These are phyloP conservation scores for Yamadazyma membranifaciens DNA, from an alignment of 1,139 yeast species.

Conservation along the genomic window DNA sequence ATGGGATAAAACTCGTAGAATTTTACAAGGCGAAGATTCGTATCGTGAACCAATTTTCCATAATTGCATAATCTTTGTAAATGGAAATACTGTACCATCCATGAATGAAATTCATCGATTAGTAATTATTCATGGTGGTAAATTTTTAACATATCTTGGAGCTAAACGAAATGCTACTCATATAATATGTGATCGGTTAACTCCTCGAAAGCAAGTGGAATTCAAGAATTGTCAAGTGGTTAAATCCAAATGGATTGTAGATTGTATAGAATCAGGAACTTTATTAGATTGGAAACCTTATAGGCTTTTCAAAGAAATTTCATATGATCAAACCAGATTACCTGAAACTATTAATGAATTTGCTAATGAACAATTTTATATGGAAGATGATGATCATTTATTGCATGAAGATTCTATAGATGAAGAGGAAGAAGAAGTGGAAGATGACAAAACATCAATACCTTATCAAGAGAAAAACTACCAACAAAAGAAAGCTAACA, in stretches of 20 bases:
- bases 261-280: conserved; percentile 48
- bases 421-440: conserved; percentile 6
- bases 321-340: conserved; percentile 49
- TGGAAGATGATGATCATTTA: conserved; percentile 10
- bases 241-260: conserved; percentile 77
- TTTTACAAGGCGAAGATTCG: conserved; percentile 20
- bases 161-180: conserved; percentile 80
- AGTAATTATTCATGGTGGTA: conserved; percentile 79
- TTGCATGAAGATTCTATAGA: conserved; percentile 9
- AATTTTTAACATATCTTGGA: conserved; percentile 62
- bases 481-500: background rate
- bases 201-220: conserved; percentile 70
- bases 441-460: conserved; percentile 2
- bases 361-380: conserved; percentile 7
- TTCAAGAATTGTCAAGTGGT: conserved; percentile 73
- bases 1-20: conserved; percentile 46
- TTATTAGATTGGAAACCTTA: conserved; percentile 70
- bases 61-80: conserved; percentile 69
- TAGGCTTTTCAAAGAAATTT: conserved; percentile 50
- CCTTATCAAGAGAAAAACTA: conserved; percentile 5
- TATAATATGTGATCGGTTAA: conserved; percentile 73
- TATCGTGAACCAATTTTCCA: conserved; percentile 46
- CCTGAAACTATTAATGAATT: conserved; percentile 8
- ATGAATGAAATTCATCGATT: conserved; percentile 67
- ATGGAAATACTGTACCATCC: conserved; percentile 84